Conservation (phyloP, 2,329 filamentous ascomycete species). For the Camillea tinctor region DNA sequence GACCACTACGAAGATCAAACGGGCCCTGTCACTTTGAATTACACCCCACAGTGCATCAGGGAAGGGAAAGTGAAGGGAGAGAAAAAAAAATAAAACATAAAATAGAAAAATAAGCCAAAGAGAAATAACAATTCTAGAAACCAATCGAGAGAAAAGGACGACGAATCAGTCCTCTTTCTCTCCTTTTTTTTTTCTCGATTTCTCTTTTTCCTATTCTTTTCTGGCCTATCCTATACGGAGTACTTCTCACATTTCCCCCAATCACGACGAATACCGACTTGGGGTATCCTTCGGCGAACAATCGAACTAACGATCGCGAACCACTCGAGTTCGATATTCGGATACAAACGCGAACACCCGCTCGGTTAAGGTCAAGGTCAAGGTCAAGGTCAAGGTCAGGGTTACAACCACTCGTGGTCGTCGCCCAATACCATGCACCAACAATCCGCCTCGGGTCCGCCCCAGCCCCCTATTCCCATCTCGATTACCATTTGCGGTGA, state of each 20-base stretch:
- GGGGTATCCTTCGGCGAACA: not conserved
- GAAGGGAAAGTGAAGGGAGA: not conserved
- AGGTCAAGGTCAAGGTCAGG: too few species aligned
- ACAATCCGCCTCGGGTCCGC: constrained; percentile 13
- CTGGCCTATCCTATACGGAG: too few species aligned
- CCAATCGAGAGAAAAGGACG: not conserved
- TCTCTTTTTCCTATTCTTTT: not conserved
- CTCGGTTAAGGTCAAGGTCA: not conserved
- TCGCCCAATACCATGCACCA: constrained; percentile 8
- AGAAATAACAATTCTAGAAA: not conserved
- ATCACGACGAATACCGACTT: not conserved
- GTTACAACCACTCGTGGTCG: constrained; percentile 30
- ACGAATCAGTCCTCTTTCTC: not conserved
- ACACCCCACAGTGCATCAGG: not conserved
- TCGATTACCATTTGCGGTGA: constrained; percentile 84
- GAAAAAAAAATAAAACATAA: not conserved
- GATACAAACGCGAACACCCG: not conserved
- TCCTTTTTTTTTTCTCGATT: not conserved
- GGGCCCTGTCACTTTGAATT: not conserved
- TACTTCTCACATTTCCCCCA: not conserved
- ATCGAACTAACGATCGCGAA: not conserved
- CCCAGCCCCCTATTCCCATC: constrained; percentile 53
- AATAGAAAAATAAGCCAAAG: too few species aligned
- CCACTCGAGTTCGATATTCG: not conserved
- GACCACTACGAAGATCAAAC: not conserved